Evolutionary conservation across 2,329 filamentous ascomycete genomes (phyloP), one percentile per base, ranked within the genome.

Genomic region (Colletotrichum musae): DNA sequence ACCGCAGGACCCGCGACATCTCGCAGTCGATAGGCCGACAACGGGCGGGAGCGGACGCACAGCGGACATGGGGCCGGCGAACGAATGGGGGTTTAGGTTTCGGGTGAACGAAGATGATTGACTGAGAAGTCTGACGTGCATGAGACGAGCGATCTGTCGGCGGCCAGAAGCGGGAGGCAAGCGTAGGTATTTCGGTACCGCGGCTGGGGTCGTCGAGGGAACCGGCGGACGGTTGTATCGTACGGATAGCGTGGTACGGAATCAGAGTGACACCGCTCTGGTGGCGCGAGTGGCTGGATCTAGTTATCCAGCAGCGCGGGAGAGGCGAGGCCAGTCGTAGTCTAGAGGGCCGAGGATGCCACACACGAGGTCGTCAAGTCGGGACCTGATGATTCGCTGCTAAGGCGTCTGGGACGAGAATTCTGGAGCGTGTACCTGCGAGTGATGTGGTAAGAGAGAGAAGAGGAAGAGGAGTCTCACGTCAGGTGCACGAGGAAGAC

Each of bases 41-140:
- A 52, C 47, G 51, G 47, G 36, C 47, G 53, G 58, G 56, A 66
- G 26, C 51, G 66, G 67, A 62, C 36, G 57, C 56, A 53, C 36
- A 45, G 47, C 45, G 56, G 36, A 56, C 57, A 58, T 47, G 43
- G 67, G 65, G 41, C 54, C 41, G 45, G 32, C 28, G 50, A 57
- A 56, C 56, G 57, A 70, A 62, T 67, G 26, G 51, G 47, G 61
- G 43, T 3, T 51, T 52, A 43, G 43, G 51, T 39, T 60, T 62
- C 39, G 36, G 67, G 53, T 50, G 52, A 54, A 48, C 21, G 28
- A 58, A 39, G 4, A 15, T 54, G 57, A 32, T 58, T 57, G 52
- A 68, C 56, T 54, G 58, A 58, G 64, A n/a, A 58, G 50, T 58
- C 58, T 70, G 64, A 70, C 68, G 64, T 68, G 68, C 64, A 68